Evolutionary conservation across 768 basidiomycete species (phyloP), one percentile per base, ranked within the genome.

Genomic region (Rhodotorula paludigena): DNA sequence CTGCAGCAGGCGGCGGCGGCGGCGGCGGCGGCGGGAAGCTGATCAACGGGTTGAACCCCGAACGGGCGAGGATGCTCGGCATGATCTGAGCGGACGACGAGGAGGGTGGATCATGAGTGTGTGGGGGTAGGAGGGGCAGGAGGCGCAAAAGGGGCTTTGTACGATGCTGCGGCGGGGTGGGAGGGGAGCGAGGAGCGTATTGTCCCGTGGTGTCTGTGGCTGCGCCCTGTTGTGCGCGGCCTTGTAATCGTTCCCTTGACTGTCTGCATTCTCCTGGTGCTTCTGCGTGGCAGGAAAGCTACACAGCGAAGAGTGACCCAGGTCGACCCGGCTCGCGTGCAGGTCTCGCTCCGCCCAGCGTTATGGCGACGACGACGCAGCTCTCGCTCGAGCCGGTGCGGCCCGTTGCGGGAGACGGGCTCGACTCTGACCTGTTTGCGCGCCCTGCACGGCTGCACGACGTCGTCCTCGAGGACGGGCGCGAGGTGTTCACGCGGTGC

Each of bases 31-130:
- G 44, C 8, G 32, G 62, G 49, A 63, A 66, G 62, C 35, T 71
- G 14, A 59, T 71, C 49, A 72, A 68, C 23, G 71, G 71, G 15
- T 33, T 72, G 56, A 64, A 64, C 35, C 63, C 63, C 15, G 71
- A 72, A 21, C 49, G 71, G 33, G 71, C 71, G 38, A 48, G 57
- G 59, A 72, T 72, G 71, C 36, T 72, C 15, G 71, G 71, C 3
- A 39, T 72, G 45, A 62, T 72, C 18, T 71, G 32, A 59, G 55
- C 25, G 8, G 54, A 9, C 10, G 38, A 8, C 38, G 38, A 16
- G 35, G 25, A 36, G 35, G 14, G 25, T 8, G 16, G 25, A 21
- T 10, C 8, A n/a, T 38, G 38, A 39, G 16, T 25, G 53, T 7
- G 33, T 14, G 21, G 33, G 14, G 20, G 51, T 36, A 6, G 33